Base-by-base conservation (phyloP, 768 basidiomycete species). In the Filobasidium floriforme region DNA sequence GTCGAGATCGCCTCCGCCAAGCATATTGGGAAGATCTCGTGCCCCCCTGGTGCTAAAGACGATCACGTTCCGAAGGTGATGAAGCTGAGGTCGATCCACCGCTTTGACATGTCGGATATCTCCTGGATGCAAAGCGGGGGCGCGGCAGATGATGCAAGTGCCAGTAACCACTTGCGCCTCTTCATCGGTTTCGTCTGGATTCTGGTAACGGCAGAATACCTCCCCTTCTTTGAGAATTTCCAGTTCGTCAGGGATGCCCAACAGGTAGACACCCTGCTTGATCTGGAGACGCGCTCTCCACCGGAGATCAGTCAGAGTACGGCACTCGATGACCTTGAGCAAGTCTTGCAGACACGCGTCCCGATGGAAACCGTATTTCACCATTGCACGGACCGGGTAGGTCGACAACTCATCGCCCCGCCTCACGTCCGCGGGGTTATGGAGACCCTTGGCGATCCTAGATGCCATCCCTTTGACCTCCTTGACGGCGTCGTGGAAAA, bases 1-100 rank as follows among this genome's bases (percentile, higher is more conserved):
- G 37, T 77, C 76, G 0, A 77, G 70, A 63, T 78, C 77, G 0
- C 77, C 77, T 15, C 77, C 77, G 11, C 75, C 76, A 0, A 77
- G 68, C 76, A 73, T 73, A 60, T 73, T 76, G 0, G 76, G 73
- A 0, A 78, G 61, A 67, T 74, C 75, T 4, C 76, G 61, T 9
- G 52, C 26, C 4, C 77, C 77, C 57, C 72, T 69, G 7, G 62
- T 68, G 59, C 70, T 75, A 66, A 78, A 77, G 12, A 78, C 77
- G 49, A 78, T 73, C 22, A 78, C 77, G 52, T 78, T 78, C 59
- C 75, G 71, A 9, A 78, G 71, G 52, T 78, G 76, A 15, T 69
- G 65, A 32, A 78, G 67, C 32, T 72, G 62, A 11, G 75, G 75
- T 6, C 65, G 60, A 61, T 78, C 72, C 18, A 78, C 76, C 10